These are phyloP conservation scores for Spergularia bocconei DNA, from an alignment of 148 eudicot species.

Conservation along the genomic window DNA sequence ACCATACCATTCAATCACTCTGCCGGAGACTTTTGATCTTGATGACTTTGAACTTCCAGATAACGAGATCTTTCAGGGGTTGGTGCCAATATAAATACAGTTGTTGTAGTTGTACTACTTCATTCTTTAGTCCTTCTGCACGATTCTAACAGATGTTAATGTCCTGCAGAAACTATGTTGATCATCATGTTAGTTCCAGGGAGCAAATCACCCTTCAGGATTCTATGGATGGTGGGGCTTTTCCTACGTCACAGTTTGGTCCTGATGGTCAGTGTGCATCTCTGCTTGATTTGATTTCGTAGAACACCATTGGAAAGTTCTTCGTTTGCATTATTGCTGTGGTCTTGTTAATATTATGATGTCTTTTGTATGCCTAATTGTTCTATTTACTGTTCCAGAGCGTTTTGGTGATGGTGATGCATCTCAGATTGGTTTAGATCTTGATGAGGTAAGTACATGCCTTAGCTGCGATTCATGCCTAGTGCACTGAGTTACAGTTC, in stretches of 20 bases:
- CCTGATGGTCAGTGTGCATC: slow-evolving; percentile 66
- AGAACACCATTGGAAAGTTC: neutral
- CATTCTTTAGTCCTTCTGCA: neutral
- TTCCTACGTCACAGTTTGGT: slow-evolving; percentile 81
- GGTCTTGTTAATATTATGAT: neutral
- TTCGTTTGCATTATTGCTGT: neutral
- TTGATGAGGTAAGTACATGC: slow-evolving; percentile 69
- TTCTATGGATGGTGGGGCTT: slow-evolving; percentile 74
- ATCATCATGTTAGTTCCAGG: slow-evolving; percentile 91
- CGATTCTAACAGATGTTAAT: neutral
- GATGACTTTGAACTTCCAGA: slow-evolving; percentile 99
- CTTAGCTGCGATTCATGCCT: neutral
- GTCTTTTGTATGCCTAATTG: slow-evolving; percentile 3
- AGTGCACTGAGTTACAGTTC: neutral
- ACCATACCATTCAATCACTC: slow-evolving; percentile 94
- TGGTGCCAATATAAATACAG: slow-evolving; percentile 18
- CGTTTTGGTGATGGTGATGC: slow-evolving; percentile 97
- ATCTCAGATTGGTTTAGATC: slow-evolving; percentile 75
- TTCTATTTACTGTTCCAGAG: slow-evolving; percentile 43
- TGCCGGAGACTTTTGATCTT: slow-evolving; percentile 98
- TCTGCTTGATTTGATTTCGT: slow-evolving; percentile 11
- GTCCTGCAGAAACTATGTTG: slow-evolving; percentile 75
- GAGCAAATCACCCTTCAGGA: slow-evolving; percentile 98
- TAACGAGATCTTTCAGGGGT: slow-evolving; percentile 78
- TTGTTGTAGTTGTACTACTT: neutral